Evolutionary conservation across 495 filamentous ascomycete genomes (phyloP).

Genomic region (Penicilliopsis zonata): DNA sequence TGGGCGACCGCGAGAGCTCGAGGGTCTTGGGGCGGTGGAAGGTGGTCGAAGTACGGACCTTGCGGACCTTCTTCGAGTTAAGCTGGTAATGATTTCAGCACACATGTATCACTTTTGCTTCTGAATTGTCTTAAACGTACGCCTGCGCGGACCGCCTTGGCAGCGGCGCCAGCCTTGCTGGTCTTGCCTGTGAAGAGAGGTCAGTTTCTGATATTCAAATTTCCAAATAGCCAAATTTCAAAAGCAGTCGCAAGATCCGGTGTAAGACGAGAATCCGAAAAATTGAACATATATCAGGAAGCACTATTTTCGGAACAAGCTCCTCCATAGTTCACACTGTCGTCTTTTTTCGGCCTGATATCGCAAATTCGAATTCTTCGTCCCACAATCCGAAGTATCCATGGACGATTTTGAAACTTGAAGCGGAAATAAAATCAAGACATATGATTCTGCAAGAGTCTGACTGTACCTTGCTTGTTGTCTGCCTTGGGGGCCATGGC

Average conservation of each 20-base stretch:
- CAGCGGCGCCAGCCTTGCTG: slow-evolving; percentile 76
- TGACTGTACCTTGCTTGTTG: slow-evolving; percentile 57
- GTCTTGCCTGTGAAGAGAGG: slow-evolving; percentile 48
- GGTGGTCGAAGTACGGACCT: slow-evolving; percentile 83
- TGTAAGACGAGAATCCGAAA: too few relatives aligned
- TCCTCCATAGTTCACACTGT: neutral
- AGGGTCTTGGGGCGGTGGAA: slow-evolving; percentile 98
- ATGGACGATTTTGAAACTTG: slow-evolving; percentile 13
- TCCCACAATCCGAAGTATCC: neutral
- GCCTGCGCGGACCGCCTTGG: slow-evolving; percentile 87
- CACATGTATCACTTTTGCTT: neutral
- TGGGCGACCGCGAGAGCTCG: slow-evolving; percentile 75
- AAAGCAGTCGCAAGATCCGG: neutral
- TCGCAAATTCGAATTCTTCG: neutral
- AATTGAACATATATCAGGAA: too few relatives aligned
- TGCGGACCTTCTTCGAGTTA: slow-evolving; percentile 77
- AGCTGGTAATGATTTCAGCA: slow-evolving; percentile 31
- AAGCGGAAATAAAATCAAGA: slow-evolving; percentile 5
- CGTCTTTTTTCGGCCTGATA: neutral
- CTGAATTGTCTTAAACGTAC: slow-evolving; percentile 12
- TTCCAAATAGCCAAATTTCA: slow-evolving; percentile 34
- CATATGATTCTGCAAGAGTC: slow-evolving; percentile 6
- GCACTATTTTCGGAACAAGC: neutral
- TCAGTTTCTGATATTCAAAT: neutral
- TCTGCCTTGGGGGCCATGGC: slow-evolving; percentile 61